phyloP scores from a whole-genome alignment of 2,329 filamentous ascomycete species.

The Colletotrichum sp. region DNA sequence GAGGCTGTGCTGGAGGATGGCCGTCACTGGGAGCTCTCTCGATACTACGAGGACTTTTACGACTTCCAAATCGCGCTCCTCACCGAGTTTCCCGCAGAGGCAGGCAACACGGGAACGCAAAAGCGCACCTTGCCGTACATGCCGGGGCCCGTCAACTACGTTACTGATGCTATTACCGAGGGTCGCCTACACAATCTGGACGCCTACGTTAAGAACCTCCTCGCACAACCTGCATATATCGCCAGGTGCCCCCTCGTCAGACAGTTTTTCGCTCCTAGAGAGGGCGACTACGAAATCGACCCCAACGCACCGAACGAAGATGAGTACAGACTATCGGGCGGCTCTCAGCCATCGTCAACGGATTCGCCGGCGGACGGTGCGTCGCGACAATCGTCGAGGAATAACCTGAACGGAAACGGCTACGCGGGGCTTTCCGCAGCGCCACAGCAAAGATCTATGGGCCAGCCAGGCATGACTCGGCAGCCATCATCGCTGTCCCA shows the following conservation, averaged over 20 bases:
- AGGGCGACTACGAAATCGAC: constrained; percentile 94
- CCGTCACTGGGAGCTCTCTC: constrained; percentile 87
- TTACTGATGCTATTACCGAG: constrained; percentile 97
- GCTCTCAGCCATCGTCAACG: constrained; percentile 70
- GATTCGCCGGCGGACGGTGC: constrained; percentile 65
- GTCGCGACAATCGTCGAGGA: constrained; percentile 70
- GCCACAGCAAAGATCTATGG: constrained; percentile 36
- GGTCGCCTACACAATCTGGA: constrained; percentile 91
- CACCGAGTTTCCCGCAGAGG: constrained; percentile 89
- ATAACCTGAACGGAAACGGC: constrained; percentile 63
- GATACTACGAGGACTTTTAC: constrained; percentile 98
- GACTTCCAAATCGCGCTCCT: constrained; percentile 97
- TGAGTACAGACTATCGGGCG: constrained; percentile 77
- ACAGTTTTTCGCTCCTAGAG: constrained; percentile 87
- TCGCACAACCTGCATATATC: constrained; percentile 85
- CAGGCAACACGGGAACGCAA: constrained; percentile 81
- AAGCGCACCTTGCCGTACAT: constrained; percentile 92
- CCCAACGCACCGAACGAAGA: constrained; percentile 67
- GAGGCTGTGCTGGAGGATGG: constrained; percentile 91
- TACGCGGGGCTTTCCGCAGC: constrained; percentile 61
- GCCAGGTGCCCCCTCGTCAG: constrained; percentile 83
- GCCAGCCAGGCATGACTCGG: constrained; percentile 45
- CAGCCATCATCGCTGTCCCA: constrained; percentile 56
- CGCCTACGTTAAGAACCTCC: constrained; percentile 91
- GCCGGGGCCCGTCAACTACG: constrained; percentile 96